phyloP scores from a whole-genome alignment of 495 filamentous ascomycete species.

The Lasiosphaeria hispida region DNA sequence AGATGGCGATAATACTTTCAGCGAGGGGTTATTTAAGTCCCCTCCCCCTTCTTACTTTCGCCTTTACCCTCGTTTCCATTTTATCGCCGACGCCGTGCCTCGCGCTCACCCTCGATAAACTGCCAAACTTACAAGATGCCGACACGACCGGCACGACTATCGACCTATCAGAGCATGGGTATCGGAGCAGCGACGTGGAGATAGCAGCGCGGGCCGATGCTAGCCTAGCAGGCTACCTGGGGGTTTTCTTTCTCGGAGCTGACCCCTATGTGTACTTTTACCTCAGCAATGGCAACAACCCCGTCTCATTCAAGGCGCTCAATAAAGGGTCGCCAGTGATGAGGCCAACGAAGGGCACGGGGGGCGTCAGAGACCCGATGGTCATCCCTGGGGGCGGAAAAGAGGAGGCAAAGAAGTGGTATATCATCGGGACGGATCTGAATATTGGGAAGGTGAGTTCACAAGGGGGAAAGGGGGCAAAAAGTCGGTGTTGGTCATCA shows the following conservation, averaged over 20 bases:
- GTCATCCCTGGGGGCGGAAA: conserved; percentile 46
- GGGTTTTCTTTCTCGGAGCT: conserved; percentile 52
- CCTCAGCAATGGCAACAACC: conserved; percentile 49
- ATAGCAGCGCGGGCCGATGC: conserved; percentile 37
- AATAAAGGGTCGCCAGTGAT: conserved; percentile 48
- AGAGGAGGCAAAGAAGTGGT: conserved; percentile 53
- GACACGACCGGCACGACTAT: not conserved
- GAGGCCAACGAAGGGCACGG: conserved; percentile 49
- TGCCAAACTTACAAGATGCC: not conserved
- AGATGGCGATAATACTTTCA: no score
- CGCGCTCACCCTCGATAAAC: conserved; percentile 2
- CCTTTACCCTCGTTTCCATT: not conserved
- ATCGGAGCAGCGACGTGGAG: not conserved
- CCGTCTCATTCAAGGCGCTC: conserved; percentile 45
- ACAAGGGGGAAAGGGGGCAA: no score
- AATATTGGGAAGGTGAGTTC: conserved; percentile 46
- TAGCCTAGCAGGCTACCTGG: conserved; percentile 46
- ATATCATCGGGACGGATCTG: conserved; percentile 53
- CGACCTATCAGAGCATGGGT: conserved; percentile 4
- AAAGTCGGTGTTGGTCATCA: no score
- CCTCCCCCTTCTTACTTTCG: conserved; percentile 1
- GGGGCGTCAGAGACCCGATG: conserved; percentile 49
- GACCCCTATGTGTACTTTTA: conserved; percentile 56
- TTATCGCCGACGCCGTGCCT: not conserved
- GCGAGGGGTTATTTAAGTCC: not conserved